Percentiles rank a stretch among this genome's conserved stretches.
Conservation (phyloP, 2,329 filamentous ascomycete genomes). For the Chrysoporthe deuterocubensis region DNA sequence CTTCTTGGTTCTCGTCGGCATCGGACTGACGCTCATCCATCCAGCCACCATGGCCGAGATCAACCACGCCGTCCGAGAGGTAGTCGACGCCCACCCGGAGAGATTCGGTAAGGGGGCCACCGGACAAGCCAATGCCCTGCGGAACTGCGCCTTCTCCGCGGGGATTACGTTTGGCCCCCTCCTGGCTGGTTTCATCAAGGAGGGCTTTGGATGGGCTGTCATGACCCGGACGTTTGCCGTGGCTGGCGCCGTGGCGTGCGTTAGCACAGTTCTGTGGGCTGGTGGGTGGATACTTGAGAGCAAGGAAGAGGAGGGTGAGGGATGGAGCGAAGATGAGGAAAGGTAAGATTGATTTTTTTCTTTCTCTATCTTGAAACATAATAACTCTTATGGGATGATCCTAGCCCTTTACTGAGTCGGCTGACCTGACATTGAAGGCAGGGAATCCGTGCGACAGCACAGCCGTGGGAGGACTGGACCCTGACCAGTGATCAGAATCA, state of each 20-base stretch:
- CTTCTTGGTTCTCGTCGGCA: slow-evolving; percentile 9
- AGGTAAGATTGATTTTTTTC: slow-evolving; percentile 3
- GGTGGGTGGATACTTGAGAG: slow-evolving; percentile 7
- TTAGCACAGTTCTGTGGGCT: slow-evolving; percentile 4
- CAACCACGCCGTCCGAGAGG: slow-evolving; percentile 14
- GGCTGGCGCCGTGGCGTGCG: slow-evolving; percentile 10
- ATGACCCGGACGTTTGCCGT: slow-evolving; percentile 14
- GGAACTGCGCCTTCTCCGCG: slow-evolving; percentile 11
- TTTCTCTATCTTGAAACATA: neutral
- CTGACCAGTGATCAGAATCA: slow-evolving; percentile 4
- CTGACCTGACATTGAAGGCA: slow-evolving; percentile 9
- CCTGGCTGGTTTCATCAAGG: slow-evolving; percentile 2
- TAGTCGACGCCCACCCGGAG: slow-evolving; percentile 2
- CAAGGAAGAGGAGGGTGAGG: neutral
- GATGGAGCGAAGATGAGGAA: neutral
- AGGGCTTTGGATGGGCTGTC: slow-evolving; percentile 3
- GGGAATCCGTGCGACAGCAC: neutral
- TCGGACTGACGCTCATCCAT: slow-evolving; percentile 7
- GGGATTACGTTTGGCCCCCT: slow-evolving; percentile 12
- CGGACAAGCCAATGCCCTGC: slow-evolving; percentile 9
- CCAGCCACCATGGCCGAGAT: slow-evolving; percentile 13
- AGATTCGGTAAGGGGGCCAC: slow-evolving; percentile 8
- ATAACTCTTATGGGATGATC: neutral
- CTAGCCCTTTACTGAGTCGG: neutral
- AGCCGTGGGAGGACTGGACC: slow-evolving; percentile 3